These are phyloP conservation scores for Cutaneotrichosporon sp. DNA, from an alignment of 1,284 basidiomycete genomes.

Conservation along the genomic window DNA sequence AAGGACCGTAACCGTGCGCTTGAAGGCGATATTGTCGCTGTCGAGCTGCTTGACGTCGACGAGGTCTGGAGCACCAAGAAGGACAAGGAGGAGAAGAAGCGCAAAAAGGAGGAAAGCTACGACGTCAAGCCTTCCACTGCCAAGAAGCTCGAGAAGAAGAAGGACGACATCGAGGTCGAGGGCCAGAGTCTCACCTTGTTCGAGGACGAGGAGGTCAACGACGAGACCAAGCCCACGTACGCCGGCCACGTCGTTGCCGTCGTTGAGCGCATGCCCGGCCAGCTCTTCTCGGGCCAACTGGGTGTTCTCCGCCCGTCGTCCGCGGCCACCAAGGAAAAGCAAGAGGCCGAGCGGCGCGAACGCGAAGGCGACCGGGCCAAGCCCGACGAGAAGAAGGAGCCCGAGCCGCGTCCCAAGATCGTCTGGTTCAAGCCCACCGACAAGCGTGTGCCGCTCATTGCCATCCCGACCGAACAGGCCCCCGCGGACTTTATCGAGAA, in stretches of 20 bases:
- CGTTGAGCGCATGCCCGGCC: slow-evolving; percentile 96
- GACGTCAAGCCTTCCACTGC: slow-evolving; percentile 62
- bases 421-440: slow-evolving; percentile 99
- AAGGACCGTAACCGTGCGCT: slow-evolving; percentile 98
- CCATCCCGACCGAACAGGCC: slow-evolving; percentile 98
- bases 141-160: slow-evolving; percentile 98
- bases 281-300: slow-evolving; percentile 94
- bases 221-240: slow-evolving; percentile 78
- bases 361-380: slow-evolving; percentile 69
- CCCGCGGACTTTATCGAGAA: slow-evolving; percentile 94
- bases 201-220: slow-evolving; percentile 96
- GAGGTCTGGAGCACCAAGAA: slow-evolving; percentile 99
- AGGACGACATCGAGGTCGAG: slow-evolving; percentile 99
- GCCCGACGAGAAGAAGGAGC: slow-evolving; percentile 63
- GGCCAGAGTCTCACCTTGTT: slow-evolving; percentile 94
- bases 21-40: slow-evolving; percentile 97
- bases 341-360: slow-evolving; percentile 94
- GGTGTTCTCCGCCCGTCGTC: slow-evolving; percentile 93
- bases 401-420: slow-evolving; percentile 87
- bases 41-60: slow-evolving; percentile 94
- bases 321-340: slow-evolving; percentile 98
- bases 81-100: slow-evolving; percentile 99
- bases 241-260: slow-evolving; percentile 98
- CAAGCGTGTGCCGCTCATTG: slow-evolving; percentile 97
- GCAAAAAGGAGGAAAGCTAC: slow-evolving; percentile 98